A percentile compares a stretch with the other conserved stretches of the same genome.
Evolutionary conservation across 179 eudicot genomes (phyloP).

Genomic region (Corrigiola litoralis): DNA sequence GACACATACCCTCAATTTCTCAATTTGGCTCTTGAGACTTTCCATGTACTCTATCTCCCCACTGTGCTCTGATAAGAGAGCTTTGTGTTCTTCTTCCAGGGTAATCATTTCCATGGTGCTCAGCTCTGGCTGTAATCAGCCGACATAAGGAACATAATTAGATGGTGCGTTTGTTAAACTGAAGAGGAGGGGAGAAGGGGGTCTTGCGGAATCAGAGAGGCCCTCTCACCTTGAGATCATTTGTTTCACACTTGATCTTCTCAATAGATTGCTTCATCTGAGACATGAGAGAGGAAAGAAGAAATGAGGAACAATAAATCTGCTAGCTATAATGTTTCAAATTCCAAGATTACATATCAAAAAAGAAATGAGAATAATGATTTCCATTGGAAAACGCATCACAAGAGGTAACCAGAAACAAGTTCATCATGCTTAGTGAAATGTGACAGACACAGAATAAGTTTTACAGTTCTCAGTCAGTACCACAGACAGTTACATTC

Average conservation of each 20-base stretch:
- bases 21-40: constrained; percentile 54
- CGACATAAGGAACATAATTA: not conserved
- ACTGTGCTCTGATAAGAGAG: constrained; percentile 60
- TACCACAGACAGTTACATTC: too few species aligned
- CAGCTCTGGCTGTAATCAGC: constrained; percentile 55
- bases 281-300: constrained; percentile 7
- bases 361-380: not conserved
- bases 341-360: not conserved
- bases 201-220: not conserved
- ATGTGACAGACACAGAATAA: too few species aligned
- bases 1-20: constrained; percentile 52
- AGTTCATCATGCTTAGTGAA: too few species aligned
- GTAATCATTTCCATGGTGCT: constrained; percentile 39
- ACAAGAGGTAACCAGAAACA: too few species aligned
- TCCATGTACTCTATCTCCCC: constrained; percentile 61
- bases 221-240: constrained; percentile 42
- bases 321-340: not conserved
- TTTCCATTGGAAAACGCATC: too few species aligned
- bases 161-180: too few species aligned
- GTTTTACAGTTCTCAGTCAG: too few species aligned
- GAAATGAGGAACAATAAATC: not conserved
- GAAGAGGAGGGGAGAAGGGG: not conserved
- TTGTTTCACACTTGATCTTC: constrained; percentile 36
- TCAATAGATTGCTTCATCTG: constrained; percentile 61
- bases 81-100: constrained; percentile 67